phyloP scores from a whole-genome alignment of 495 filamentous ascomycete species.

The Aspergillus nidulans region DNA sequence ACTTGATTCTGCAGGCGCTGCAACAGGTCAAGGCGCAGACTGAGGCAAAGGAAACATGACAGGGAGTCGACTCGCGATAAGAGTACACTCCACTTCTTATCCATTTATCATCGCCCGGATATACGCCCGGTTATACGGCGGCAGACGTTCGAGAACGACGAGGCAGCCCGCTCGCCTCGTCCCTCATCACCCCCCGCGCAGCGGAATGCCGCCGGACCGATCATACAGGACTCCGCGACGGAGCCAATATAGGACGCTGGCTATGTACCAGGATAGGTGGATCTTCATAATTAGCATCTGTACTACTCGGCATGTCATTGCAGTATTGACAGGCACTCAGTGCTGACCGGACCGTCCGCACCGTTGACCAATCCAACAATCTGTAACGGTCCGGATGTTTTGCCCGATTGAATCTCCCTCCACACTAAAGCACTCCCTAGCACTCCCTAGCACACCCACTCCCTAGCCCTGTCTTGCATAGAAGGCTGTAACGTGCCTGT shows the following conservation, averaged over 20 bases:
- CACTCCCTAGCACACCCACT: neutral
- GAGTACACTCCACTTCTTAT: neutral
- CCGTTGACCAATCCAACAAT: no score
- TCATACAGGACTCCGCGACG: neutral
- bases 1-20: conserved; percentile 1
- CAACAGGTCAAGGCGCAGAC: neutral
- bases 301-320: neutral
- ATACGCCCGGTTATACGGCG: neutral
- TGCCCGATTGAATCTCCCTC: neutral
- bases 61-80: neutral
- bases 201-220: neutral
- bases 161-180: neutral
- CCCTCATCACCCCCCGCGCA: neutral
- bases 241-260: neutral
- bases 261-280: neutral
- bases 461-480: neutral
- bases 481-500: neutral
- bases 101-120: neutral
- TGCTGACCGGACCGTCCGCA: neutral
- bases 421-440: neutral
- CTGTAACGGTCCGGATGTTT: neutral
- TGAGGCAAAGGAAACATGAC: neutral
- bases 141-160: no score
- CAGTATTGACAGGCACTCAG: neutral
- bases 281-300: neutral